phyloP scores from a whole-genome alignment of 1,139 yeast genomes.

The Debaryomyces robertsiae region DNA sequence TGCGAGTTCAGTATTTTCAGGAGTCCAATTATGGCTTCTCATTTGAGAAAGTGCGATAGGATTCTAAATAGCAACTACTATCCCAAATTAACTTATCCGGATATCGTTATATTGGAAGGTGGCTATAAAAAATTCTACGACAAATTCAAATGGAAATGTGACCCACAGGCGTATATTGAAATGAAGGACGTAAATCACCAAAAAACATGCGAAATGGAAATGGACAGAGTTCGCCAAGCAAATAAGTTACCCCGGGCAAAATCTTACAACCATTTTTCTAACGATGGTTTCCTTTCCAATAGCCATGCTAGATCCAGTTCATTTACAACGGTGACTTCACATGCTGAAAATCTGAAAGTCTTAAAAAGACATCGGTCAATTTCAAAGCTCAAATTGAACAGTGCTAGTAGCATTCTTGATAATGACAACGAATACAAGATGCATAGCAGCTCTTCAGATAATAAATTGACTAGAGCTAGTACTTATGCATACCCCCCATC shows the following conservation, averaged over 20 bases:
- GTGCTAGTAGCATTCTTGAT: constrained; percentile 1
- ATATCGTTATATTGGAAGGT: constrained; percentile 83
- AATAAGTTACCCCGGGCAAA: constrained; percentile 49
- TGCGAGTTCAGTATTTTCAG: constrained; percentile 93
- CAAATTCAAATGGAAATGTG: constrained; percentile 54
- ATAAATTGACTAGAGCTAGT: constrained; percentile 23
- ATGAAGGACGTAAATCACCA: constrained; percentile 80
- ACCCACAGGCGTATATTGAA: constrained; percentile 78
- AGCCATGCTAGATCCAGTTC: constrained; percentile 34
- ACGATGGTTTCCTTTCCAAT: constrained; percentile 8
- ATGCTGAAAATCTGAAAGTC: constrained; percentile 33
- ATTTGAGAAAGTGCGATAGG: constrained; percentile 82
- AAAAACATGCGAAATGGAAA: constrained; percentile 67
- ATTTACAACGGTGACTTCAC: constrained; percentile 36
- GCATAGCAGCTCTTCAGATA: constrained; percentile 11
- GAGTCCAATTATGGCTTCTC: constrained; percentile 91
- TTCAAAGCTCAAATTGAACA: constrained; percentile 14
- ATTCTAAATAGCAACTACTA: constrained; percentile 69
- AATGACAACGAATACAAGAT: not conserved
- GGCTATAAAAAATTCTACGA: constrained; percentile 84
- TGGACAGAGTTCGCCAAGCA: constrained; percentile 68
- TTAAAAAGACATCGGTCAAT: constrained; percentile 40
- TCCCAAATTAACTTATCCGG: constrained; percentile 84
- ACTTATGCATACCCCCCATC: constrained; percentile 29
- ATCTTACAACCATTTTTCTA: constrained; percentile 30